Evolutionary conservation across 257 asterid genomes (phyloP).

Genomic region (Ehretia macrophylla): DNA sequence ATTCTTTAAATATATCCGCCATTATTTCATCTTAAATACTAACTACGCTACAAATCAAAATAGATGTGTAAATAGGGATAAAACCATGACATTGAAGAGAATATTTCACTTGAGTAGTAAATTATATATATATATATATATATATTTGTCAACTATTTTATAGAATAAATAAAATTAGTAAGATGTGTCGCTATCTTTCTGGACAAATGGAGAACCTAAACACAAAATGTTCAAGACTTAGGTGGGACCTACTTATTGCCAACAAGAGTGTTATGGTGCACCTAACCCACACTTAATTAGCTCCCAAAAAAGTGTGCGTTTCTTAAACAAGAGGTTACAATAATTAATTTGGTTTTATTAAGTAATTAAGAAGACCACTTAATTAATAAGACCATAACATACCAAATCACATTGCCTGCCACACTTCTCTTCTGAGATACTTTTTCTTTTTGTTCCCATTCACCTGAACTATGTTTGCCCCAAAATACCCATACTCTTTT

Average conservation of each 20-base stretch:
- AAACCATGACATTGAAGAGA: too few species aligned
- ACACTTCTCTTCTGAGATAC: not conserved
- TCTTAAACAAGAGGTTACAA: not conserved
- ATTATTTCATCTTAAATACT: too few species aligned
- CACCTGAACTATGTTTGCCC: not conserved
- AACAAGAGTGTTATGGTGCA: constrained; percentile 26
- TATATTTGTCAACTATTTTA: too few species aligned
- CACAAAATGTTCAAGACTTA: not conserved
- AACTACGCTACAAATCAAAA: too few species aligned
- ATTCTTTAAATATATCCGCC: too few species aligned
- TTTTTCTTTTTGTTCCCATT: not conserved
- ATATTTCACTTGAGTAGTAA: too few species aligned
- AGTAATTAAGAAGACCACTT: too few species aligned
- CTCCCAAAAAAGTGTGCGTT: constrained; percentile 3
- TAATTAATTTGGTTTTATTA: not conserved
- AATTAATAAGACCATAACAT: not conserved
- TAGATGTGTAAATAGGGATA: too few species aligned
- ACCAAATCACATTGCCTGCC: not conserved
- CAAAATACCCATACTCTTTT: not conserved
- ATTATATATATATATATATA: too few species aligned
- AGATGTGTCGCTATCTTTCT: not conserved
- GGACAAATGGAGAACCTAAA: not conserved
- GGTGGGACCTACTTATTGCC: not conserved
- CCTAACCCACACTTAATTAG: constrained; percentile 32
- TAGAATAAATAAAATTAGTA: too few species aligned